These are phyloP conservation scores for Allium fistulosum DNA, from an alignment of 106 monocot genomes.

Conservation along the genomic window DNA sequence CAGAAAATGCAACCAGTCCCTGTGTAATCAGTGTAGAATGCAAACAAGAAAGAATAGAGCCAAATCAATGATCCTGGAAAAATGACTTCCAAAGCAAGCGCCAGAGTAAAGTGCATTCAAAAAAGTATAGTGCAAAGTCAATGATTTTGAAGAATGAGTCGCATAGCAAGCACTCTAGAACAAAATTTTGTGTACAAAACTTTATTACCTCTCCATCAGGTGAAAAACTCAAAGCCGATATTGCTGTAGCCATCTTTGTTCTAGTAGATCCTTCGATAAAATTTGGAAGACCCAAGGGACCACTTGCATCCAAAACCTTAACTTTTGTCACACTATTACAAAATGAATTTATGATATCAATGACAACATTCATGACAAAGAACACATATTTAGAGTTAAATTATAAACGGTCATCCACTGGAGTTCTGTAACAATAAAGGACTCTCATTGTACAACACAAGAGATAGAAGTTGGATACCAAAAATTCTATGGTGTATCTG, in stretches of 20 bases:
- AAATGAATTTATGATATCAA: constrained; percentile 2
- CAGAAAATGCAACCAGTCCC: constrained; percentile 99
- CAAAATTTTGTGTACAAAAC: background rate
- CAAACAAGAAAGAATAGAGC: background rate
- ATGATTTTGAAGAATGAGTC: background rate
- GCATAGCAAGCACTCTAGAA: background rate
- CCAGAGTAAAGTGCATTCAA: background rate
- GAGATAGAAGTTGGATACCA: too few species aligned
- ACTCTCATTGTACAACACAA: too few species aligned
- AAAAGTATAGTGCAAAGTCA: background rate
- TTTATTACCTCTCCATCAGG: constrained; percentile 75
- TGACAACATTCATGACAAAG: background rate
- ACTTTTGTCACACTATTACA: constrained; percentile 76
- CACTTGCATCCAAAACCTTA: constrained; percentile 97
- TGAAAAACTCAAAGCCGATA: constrained; percentile 85
- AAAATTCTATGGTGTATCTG: too few species aligned
- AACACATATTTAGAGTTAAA: too few species aligned
- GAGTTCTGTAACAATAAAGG: too few species aligned
- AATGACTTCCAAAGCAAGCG: background rate
- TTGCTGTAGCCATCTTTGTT: constrained; percentile 42
- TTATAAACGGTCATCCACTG: too few species aligned
- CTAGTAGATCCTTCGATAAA: constrained; percentile 56
- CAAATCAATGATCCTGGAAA: background rate
- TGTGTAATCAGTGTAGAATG: constrained; percentile 7
- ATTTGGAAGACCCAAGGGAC: constrained; percentile 72